phyloP scores from a whole-genome alignment of 805 yeast genomes.

The Candida saitoana region DNA sequence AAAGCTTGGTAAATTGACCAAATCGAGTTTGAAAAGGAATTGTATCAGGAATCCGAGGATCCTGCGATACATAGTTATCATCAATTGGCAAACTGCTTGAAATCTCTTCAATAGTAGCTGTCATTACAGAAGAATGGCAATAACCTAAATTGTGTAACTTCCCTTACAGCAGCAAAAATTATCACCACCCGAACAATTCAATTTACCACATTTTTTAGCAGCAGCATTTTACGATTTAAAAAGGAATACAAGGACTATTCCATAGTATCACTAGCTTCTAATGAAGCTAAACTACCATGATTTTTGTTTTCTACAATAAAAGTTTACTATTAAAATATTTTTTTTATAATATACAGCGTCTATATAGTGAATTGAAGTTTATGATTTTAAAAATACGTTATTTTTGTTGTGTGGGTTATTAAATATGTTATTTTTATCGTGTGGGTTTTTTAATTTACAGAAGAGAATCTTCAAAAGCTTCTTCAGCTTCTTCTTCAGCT shows the following conservation, averaged over 20 bases:
- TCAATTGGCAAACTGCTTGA: neutral
- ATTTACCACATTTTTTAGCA: neutral
- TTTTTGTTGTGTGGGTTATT: neutral
- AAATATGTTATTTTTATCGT: neutral
- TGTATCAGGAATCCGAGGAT: neutral
- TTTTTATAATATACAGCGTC: neutral
- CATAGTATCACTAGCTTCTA: too few relatives aligned
- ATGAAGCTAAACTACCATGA: too few relatives aligned
- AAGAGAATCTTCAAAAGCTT: conserved; percentile 11
- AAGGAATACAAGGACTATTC: too few relatives aligned
- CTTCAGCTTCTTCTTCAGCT: conserved; percentile 12
- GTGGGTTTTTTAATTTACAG: conserved; percentile 9
- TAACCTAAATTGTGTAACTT: neutral
- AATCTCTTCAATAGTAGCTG: neutral
- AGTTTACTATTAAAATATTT: too few relatives aligned
- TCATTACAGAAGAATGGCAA: neutral
- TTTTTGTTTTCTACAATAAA: too few relatives aligned
- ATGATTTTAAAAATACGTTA: neutral
- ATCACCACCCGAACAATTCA: neutral
- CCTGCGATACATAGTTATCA: neutral
- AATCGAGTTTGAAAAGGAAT: conserved; percentile 4
- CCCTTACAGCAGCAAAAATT: neutral
- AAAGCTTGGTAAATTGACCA: conserved; percentile 4
- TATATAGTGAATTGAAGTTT: neutral
- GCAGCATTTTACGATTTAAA: too few relatives aligned